A percentile compares a stretch with the other conserved stretches of the same genome.
phyloP scores from a whole-genome alignment of 1,284 basidiomycete genomes.

The Melanopsichium pennsylvanicum region DNA sequence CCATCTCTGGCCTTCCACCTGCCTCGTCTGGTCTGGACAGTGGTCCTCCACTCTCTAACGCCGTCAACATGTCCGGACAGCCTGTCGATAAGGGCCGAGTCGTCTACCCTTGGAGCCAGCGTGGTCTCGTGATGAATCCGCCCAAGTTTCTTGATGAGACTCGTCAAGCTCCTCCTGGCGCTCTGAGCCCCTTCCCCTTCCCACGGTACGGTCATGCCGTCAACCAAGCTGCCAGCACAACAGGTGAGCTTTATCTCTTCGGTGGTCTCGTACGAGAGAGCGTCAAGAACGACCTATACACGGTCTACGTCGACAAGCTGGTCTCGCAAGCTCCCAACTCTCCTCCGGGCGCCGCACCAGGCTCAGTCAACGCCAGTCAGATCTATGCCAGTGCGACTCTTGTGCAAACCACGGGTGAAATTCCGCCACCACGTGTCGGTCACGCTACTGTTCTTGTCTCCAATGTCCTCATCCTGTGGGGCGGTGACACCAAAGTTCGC shows the following conservation, averaged over 20 bases:
- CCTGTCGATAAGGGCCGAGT: slow-evolving; percentile 35
- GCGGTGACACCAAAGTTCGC: slow-evolving; percentile 85
- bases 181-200: slow-evolving; percentile 74
- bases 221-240: slow-evolving; percentile 77
- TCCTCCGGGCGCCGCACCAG: slow-evolving; percentile 67
- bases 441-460: slow-evolving; percentile 95
- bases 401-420: slow-evolving; percentile 79
- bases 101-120: slow-evolving; percentile 65
- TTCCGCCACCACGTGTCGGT: slow-evolving; percentile 88
- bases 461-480: slow-evolving; percentile 96
- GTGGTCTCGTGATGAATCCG: slow-evolving; percentile 61
- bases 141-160: slow-evolving; percentile 63
- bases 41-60: slow-evolving; percentile 22
- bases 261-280: slow-evolving; percentile 93
- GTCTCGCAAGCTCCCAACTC: slow-evolving; percentile 76
- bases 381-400: slow-evolving; percentile 70
- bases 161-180: slow-evolving; percentile 61
- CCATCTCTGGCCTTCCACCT: slow-evolving; percentile 45
- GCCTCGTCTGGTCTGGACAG: slow-evolving; percentile 37
- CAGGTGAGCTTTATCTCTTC: slow-evolving; percentile 93
- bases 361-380: slow-evolving; percentile 48
- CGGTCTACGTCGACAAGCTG: slow-evolving; percentile 56
- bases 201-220: slow-evolving; percentile 96
- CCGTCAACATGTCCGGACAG: slow-evolving; percentile 7
- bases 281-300: slow-evolving; percentile 91